Base-by-base conservation (phyloP, 2,329 filamentous ascomycete genomes). In the Venturia effusa region DNA sequence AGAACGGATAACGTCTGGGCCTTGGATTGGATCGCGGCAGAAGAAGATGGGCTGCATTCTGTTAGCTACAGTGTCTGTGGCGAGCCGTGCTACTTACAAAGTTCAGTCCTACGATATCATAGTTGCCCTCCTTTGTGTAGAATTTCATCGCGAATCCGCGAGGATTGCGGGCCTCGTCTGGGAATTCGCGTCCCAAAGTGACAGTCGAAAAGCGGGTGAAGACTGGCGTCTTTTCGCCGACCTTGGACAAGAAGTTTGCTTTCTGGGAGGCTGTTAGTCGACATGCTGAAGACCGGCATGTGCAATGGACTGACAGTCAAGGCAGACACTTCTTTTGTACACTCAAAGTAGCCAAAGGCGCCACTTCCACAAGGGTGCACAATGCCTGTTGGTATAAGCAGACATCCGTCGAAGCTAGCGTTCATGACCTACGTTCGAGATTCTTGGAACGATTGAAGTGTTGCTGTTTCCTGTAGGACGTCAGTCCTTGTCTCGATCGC, bases 391-490 rank as follows among this genome's bases (percentile, higher is more conserved):
- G 10, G 10, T 48, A n/a, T 48, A 24, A 48, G n/a, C 7, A 48
- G 11, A 71, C 69, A 57, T 11, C 19, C 10, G n/a, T 72, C 69
- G 61, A 71, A 70, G 2, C 40, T 51, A 43, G n/a, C 8, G n/a
- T 48, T 30, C 39, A 61, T 6, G 41, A 22, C 43, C 76, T 51
- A 51, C 45, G 72, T 67, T 80, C 79, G 3, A 82, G 74, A 48
- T 75, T 77, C 71, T 82, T 82, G n/a, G 78, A 80, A n/a, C 81
- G 75, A 66, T 83, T 83, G 74, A 83, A 83, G 22, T 76, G 75
- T 70, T 83, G 80, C 70, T 83, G 80, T 71, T 82, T 82, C 63
- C 64, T 66, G 22, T 30, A 34, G 15, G 30, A 37, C 32, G 24
- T 62, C 27, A 64, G 61, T n/a, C 17, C 32, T 30, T 24, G 48